Percentiles rank a stretch among this genome's conserved stretches.
These are phyloP conservation scores for Talaromyces nanjingensis DNA, from an alignment of 495 filamentous ascomycete genomes.

Conservation along the genomic window DNA sequence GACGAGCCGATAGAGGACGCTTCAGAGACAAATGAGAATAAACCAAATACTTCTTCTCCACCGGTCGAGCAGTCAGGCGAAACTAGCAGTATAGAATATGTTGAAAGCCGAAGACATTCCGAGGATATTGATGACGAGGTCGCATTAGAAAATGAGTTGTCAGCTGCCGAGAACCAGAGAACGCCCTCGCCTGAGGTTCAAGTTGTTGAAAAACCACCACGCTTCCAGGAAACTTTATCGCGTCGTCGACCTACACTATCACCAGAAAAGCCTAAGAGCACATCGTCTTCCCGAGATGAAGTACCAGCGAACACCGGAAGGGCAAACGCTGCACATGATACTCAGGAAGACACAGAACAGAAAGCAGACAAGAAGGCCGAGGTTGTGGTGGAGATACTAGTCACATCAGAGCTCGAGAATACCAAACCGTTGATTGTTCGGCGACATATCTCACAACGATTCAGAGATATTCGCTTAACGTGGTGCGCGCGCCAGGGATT, in stretches of 20 bases:
- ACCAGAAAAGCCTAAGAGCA: neutral
- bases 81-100: neutral
- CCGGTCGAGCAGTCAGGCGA: neutral
- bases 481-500: constrained; percentile 63
- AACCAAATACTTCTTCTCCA: neutral
- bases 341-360: neutral
- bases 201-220: neutral
- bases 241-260: neutral
- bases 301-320: neutral
- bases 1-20: constrained; percentile 11
- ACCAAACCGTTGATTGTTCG: constrained; percentile 58
- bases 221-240: neutral
- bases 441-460: constrained; percentile 55
- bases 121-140: neutral
- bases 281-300: neutral
- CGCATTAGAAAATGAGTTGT: neutral
- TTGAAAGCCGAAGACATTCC: neutral
- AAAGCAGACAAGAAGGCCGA: constrained; percentile 22
- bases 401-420: constrained; percentile 56
- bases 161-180: neutral
- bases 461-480: constrained; percentile 56
- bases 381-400: constrained; percentile 60
- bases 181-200: neutral
- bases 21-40: neutral
- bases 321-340: neutral